Base-by-base conservation (phyloP, 257 asterid genomes). In the Ajuga chamaepitys region DNA sequence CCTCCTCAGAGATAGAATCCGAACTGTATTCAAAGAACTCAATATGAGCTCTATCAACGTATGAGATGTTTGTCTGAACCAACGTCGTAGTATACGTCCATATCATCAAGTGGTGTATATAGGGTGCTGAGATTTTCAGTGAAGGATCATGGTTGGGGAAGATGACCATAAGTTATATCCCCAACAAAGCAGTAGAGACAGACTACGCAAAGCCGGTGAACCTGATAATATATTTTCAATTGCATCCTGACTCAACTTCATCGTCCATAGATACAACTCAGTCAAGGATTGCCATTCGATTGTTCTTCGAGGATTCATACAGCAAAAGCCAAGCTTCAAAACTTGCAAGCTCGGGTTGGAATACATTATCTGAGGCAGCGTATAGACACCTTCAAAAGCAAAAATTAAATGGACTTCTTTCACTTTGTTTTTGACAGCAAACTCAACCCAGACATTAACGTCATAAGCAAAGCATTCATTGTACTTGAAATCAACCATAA, bases 211-310 rank as follows among this genome's bases (percentile, higher is more conserved):
- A 42, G 26, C 72, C 11, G 72, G 72, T 28, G 65, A 67, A 12
- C 72, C 44, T 12, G 58, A 55, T 4, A 67, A 20, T 55, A 67
- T 20, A 1, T 55, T 47, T 17, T 28, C 37, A 32, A 63, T 9
- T 9, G 26, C 13, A 26, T 2, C 17, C 34, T 32, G 14, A 12
- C 34, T 7, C 4, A 63, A 7, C 41, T 7, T 13, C 32, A 47
- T 34, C 1, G 9, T 3, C 12, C 20, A 20, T 5, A 63, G 58
- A n/a, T 30, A 10, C 7, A 63, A 47, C 5, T 14, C 8, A 0
- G 32, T 37, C 52, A 72, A 37, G 37, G 55, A 35, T 42, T 32
- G 21, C 77, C 72, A 65, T 12, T 54, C 55, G 22, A 71, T 37
- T n/a, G 24, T 17, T 35, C 48, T 14, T 21, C 1, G 9, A 1